A percentile compares a stretch with the other conserved stretches of the same genome.
Conservation (phyloP, 495 filamentous ascomycete genomes). For the Bombardia bombarda region DNA sequence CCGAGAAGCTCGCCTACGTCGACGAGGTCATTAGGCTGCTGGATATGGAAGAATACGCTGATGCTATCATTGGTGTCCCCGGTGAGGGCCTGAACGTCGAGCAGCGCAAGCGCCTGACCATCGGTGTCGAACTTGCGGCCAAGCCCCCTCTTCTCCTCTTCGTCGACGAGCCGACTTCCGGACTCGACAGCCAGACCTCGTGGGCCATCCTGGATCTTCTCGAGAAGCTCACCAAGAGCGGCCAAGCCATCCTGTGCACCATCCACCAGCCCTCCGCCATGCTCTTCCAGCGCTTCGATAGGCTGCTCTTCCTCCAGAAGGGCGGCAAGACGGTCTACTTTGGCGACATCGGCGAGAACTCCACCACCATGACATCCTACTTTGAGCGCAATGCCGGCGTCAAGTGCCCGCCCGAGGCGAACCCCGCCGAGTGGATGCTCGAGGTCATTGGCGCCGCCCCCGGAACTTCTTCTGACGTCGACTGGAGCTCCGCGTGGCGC, state of each 20-base stretch:
- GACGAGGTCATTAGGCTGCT: slow-evolving; percentile 86
- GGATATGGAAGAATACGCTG: slow-evolving; percentile 80
- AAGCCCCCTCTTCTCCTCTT: slow-evolving; percentile 87
- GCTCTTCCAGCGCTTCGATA: slow-evolving; percentile 87
- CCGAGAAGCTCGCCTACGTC: slow-evolving; percentile 79
- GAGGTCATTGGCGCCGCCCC: slow-evolving; percentile 89
- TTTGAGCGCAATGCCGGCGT: slow-evolving; percentile 74
- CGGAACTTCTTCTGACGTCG: slow-evolving; percentile 62
- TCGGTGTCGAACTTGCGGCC: slow-evolving; percentile 86
- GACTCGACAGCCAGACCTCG: slow-evolving; percentile 77
- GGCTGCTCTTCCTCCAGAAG: slow-evolving; percentile 70
- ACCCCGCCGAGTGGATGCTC: slow-evolving; percentile 94
- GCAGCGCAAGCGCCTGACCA: slow-evolving; percentile 80
- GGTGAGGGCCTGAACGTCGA: slow-evolving; percentile 88
- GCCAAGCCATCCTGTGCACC: slow-evolving; percentile 83
- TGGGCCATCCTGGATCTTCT: slow-evolving; percentile 77
- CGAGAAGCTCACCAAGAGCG: slow-evolving; percentile 71
- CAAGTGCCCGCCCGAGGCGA: slow-evolving; percentile 68
- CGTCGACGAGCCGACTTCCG: slow-evolving; percentile 83
- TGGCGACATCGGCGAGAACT: slow-evolving; percentile 79
- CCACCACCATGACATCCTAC: slow-evolving; percentile 62
- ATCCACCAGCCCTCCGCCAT: slow-evolving; percentile 91
- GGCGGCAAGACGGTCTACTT: slow-evolving; percentile 88
- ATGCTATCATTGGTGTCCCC: slow-evolving; percentile 80
- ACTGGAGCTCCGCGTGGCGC: slow-evolving; percentile 80